Percentiles rank a stretch among this genome's conserved stretches.
These are phyloP conservation scores for Shiraia bambusicola DNA, from an alignment of 2,329 filamentous ascomycete species.

Conservation along the genomic window DNA sequence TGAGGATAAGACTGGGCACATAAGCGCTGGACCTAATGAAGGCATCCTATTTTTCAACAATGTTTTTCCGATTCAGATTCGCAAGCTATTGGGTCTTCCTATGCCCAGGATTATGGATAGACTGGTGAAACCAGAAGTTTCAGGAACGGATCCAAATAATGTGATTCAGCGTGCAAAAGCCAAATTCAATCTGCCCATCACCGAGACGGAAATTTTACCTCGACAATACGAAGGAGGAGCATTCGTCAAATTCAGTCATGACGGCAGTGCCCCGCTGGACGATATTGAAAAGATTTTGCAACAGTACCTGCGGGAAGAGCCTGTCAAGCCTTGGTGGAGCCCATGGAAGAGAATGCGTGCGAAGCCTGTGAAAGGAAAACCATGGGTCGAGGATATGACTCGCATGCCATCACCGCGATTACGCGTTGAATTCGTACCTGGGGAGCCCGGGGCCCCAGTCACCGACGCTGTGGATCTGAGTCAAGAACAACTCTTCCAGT, in stretches of 20 bases:
- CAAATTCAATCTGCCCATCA: conserved; percentile 62
- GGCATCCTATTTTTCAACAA: conserved; percentile 90
- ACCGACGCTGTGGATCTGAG: conserved; percentile 73
- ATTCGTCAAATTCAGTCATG: conserved; percentile 79
- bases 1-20: conserved; percentile 75
- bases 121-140: conserved; percentile 54
- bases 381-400: conserved; percentile 92
- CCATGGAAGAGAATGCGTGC: conserved; percentile 74
- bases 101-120: conserved; percentile 54
- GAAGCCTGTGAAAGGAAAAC: conserved; percentile 75
- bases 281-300: conserved; percentile 64
- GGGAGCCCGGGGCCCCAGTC: conserved; percentile 69
- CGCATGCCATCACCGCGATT: conserved; percentile 75
- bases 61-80: conserved; percentile 78
- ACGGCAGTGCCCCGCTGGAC: conserved; percentile 48
- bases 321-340: conserved; percentile 87
- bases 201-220: conserved; percentile 79
- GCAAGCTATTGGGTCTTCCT: conserved; percentile 60
- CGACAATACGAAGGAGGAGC: conserved; percentile 88
- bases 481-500: conserved; percentile 80
- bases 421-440: conserved; percentile 81
- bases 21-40: conserved; percentile 73
- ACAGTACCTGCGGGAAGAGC: conserved; percentile 65
- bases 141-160: conserved; percentile 57
- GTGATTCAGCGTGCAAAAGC: conserved; percentile 60